These are phyloP conservation scores for Malus asiatica DNA, from an alignment of 306 rosid species.

Conservation along the genomic window DNA sequence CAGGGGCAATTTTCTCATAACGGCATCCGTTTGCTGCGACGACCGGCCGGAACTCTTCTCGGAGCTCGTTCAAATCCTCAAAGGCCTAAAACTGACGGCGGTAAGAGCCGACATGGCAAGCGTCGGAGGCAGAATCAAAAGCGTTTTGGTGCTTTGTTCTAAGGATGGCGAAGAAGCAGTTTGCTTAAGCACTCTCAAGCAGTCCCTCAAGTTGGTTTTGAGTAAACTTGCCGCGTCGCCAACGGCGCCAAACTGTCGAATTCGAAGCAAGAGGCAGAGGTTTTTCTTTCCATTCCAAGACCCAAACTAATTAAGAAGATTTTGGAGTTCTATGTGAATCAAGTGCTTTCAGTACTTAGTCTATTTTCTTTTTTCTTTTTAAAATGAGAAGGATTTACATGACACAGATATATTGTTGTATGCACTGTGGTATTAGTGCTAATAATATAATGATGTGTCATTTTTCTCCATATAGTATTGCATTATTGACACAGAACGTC, in stretches of 20 bases:
- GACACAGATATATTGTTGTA: not conserved
- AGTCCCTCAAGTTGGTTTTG: conserved; percentile 64
- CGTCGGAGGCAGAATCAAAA: conserved; percentile 78
- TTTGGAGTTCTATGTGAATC: not conserved
- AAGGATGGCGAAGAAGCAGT: conserved; percentile 44
- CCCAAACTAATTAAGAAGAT: conserved; percentile 17
- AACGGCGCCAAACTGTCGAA: conserved; percentile 37
- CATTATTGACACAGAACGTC: no score
- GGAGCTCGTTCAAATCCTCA: conserved; percentile 73
- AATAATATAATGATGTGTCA: no score
- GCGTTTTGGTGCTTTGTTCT: conserved; percentile 65
- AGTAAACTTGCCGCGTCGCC: conserved; percentile 53
- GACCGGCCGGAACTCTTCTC: conserved; percentile 81
- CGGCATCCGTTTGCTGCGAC: conserved; percentile 85
- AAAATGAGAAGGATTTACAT: not conserved
- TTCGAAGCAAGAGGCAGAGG: conserved; percentile 94
- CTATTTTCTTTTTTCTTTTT: not conserved
- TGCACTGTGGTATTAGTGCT: no score
- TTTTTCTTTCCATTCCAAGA: conserved; percentile 75
- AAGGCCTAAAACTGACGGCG: conserved; percentile 57
- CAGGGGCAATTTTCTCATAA: conserved; percentile 33
- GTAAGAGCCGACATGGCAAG: conserved; percentile 79
- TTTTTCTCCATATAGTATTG: no score
- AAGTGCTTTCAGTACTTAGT: not conserved
- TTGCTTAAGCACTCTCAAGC: conserved; percentile 59